Evolutionary conservation across 768 basidiomycete species (phyloP), one percentile per base, ranked within the genome.

Genomic region (Leucogyrophana mollusca): DNA sequence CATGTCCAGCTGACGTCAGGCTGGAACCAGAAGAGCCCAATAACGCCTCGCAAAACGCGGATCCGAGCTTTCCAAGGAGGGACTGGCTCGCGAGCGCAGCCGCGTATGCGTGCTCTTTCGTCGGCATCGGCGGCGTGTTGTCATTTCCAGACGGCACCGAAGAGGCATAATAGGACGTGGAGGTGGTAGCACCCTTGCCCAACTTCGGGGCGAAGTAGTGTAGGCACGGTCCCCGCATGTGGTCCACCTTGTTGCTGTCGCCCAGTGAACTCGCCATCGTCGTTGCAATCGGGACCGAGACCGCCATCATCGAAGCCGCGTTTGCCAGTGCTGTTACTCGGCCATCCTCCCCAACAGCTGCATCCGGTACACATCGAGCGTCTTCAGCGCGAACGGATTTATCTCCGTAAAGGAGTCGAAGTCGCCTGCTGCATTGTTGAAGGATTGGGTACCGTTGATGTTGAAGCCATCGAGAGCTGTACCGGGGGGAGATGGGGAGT

Each of bases 341-440:
- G 91, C 91, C 82, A 95, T 89, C 68, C 87, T 81, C 25, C 84
- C 80, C 94, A 93, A 95, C 0, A 96, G 73, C 51, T 95, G 93
- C 88, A 93, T 93, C 34, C 93, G 79, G 61, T 86, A 86, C 61
- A 83, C 79, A 67, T 94, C 92, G 54, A 94, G 71, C 2, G 79
- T 82, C 73, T 91, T 93, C 74, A 94, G 79, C 3, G 87, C 93
- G 66, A 94, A 94, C 10, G 85, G 83, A 53, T 90, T 91, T 52
- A 73, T 61, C 54, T 94, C 91, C 18, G 84, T 73, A 66, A 90
- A 94, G 13, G 81, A 74, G 47, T 92, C 88, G 65, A 93, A 90
- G 1, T 78, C 75, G 33, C 67, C 69, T 49, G 63, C 11, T 58
- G 64, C 50, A 57, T 60, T 66, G 60, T 9, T 43, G 54, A n/a